Evolutionary conservation across 179 eudicot genomes (phyloP), one percentile per base, ranked within the genome.

Genomic region (Camellia oleifera): DNA sequence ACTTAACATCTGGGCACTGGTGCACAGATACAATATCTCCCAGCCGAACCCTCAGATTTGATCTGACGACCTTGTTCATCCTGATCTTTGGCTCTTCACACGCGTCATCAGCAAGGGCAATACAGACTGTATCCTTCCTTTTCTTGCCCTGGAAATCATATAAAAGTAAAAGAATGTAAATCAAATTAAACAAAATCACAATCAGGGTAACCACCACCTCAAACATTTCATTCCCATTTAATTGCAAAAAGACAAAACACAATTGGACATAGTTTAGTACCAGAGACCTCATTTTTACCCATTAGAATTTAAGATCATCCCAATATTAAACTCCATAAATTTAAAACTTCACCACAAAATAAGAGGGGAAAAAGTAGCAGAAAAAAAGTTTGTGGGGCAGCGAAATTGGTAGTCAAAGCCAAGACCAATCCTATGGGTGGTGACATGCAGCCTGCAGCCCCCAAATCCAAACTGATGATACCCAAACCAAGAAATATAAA

Each of bases 21-120:
- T 88, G 92, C 60, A 87, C 89, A n/a, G 90, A 89, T 5, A 89
- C 90, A 58, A 87, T 83, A 83, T 89, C 92, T 8, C 88, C 92
- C 62, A 89, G 88, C 3, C 90, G 85, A 66, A 89, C 86, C 82
- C 89, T 87, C 81, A 89, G 66, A 60, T 89, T 89, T 40, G 88
- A 14, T 64, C 92, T 81, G 67, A 88, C 84, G 81, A 88, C 91
- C 79, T 88, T 88, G 86, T 82, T 88, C 88, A 88, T 88, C 79
- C 88, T 83, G 60, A 88, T 88, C 84, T 88, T 88, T 44, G 88
- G 88, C 78, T 88, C 90, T 45, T 88, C 92, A 77, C 92, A 89
- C 0, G 81, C 79, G 44, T 87, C 92, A 71, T 89, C 89, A 61
- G 88, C 87, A 84, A 87, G 90, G 57, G 90, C 87, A 82, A 89